A percentile compares a stretch with the other conserved stretches of the same genome.
phyloP scores from a whole-genome alignment of 306 rosid genomes.

The Citrullus amarus region DNA sequence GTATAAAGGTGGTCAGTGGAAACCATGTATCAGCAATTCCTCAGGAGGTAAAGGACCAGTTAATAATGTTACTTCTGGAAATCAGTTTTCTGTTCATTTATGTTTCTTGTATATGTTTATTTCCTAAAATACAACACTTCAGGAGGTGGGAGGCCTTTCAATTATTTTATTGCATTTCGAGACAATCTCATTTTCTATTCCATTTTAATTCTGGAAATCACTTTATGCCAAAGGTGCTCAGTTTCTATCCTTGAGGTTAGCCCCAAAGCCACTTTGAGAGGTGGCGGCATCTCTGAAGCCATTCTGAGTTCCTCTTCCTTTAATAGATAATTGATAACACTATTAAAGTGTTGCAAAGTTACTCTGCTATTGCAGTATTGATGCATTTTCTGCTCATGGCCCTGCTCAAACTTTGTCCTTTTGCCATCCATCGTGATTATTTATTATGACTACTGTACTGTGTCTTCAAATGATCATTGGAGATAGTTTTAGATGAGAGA shows the following conservation, averaged over 20 bases:
- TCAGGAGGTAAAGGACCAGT: constrained; percentile 41
- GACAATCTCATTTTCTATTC: not conserved
- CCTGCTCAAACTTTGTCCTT: not conserved
- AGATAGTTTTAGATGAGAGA: not conserved
- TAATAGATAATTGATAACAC: not conserved
- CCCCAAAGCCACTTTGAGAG: not conserved
- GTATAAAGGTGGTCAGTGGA: constrained; percentile 68
- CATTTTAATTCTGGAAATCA: not conserved
- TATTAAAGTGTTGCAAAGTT: not conserved
- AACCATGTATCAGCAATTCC: constrained; percentile 55
- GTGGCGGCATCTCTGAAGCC: not conserved
- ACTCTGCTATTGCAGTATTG: not conserved
- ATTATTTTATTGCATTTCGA: not conserved
- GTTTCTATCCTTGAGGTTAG: not conserved
- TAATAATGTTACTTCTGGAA: not conserved
- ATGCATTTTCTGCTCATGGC: not conserved
- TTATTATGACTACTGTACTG: not conserved
- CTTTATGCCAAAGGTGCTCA: not conserved
- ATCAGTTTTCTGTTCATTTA: not conserved
- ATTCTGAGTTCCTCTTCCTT: not conserved
- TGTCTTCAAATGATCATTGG: not conserved
- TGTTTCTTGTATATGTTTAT: not conserved
- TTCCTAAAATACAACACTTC: not conserved
- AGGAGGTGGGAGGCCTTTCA: not conserved
- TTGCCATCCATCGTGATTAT: not conserved